Conservation (phyloP, 73 alveolate genomes). For the Paramecium bursaria region DNA sequence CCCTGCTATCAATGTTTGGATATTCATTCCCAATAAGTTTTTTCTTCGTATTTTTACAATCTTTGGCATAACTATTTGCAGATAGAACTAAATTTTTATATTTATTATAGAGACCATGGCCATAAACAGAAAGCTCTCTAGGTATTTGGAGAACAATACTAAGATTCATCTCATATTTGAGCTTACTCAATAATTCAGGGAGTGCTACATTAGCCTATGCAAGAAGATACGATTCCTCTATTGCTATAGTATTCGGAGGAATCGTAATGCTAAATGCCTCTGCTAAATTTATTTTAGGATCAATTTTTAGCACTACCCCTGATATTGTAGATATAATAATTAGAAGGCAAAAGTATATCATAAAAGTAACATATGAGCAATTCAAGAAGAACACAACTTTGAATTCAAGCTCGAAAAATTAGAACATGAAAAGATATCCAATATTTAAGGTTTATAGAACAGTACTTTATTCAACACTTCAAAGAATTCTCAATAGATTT, state of each 20-base stretch:
- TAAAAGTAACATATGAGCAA: conserved; percentile 12
- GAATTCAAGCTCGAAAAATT: background rate
- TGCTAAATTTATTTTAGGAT: background rate
- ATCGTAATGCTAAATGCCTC: background rate
- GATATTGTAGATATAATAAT: background rate
- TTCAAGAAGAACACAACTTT: background rate
- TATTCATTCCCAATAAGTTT: conserved; percentile 25
- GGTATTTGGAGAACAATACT: conserved; percentile 28
- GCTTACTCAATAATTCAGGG: conserved; percentile 24
- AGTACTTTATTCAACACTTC: too few species aligned
- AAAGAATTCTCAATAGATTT: too few species aligned
- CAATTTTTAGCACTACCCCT: conserved; percentile 32
- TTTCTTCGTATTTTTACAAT: background rate
- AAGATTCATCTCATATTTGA: background rate
- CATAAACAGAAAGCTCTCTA: conserved; percentile 17
- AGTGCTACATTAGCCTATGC: background rate
- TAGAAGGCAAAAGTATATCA: conserved; percentile 6
- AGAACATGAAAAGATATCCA: conserved; percentile 19
- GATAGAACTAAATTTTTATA: conserved; percentile 2
- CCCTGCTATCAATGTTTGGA: conserved; percentile 12
- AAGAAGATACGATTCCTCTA: background rate
- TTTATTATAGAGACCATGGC: conserved; percentile 41
- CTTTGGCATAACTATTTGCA: background rate
- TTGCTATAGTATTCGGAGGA: background rate
- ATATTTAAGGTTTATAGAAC: conserved; percentile 2